phyloP scores from a whole-genome alignment of 2,329 filamentous ascomycete genomes.

The Cladosporium sp. region DNA sequence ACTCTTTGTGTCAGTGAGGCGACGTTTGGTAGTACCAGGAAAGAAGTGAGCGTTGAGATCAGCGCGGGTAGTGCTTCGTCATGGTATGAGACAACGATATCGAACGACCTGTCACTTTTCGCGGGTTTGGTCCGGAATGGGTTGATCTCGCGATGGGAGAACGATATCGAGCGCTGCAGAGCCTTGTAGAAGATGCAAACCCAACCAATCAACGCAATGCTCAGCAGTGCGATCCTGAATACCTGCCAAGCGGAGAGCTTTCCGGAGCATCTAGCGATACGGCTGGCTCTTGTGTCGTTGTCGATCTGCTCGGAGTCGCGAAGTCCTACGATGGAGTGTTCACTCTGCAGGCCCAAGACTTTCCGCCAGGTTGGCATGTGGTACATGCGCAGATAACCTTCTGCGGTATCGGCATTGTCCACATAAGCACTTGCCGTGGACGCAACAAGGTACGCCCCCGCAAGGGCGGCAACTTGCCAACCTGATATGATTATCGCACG shows the following conservation, averaged over 20 bases:
- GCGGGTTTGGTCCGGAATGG: neutral
- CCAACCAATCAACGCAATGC: conserved; percentile 2
- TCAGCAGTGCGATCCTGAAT: neutral
- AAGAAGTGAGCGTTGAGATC: conserved; percentile 13
- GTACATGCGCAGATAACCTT: neutral
- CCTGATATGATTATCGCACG: neutral
- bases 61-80: conserved; percentile 20
- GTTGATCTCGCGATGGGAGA: conserved; percentile 1
- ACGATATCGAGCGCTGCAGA: neutral
- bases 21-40: conserved; percentile 15
- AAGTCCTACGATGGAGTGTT: neutral
- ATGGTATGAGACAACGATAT: conserved; percentile 23
- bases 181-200: conserved; percentile 6
- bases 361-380: conserved; percentile 12
- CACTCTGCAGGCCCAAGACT: neutral
- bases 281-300: neutral
- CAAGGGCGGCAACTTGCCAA: conserved; percentile 12
- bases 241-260: conserved; percentile 12
- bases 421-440: conserved; percentile 1
- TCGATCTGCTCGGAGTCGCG: neutral
- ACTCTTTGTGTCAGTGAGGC: conserved; percentile 13
- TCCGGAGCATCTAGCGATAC: neutral
- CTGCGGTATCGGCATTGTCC: neutral
- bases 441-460: conserved; percentile 8
- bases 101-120: neutral